Base-by-base conservation (phyloP, 176 grass and related monocot species). In the Ampelocalamus luodianensis region DNA sequence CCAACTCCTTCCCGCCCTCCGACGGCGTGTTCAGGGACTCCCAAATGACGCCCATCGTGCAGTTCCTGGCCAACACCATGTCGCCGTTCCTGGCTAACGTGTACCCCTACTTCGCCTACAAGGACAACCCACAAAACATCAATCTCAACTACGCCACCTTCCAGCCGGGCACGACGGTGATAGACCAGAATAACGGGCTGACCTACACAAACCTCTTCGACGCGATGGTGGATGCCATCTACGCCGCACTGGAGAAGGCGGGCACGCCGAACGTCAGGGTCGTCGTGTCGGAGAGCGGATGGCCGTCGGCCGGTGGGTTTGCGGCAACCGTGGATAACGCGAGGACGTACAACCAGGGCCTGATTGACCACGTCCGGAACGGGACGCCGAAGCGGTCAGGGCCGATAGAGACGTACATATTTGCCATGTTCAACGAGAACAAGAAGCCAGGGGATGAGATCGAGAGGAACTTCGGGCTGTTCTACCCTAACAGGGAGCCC, bases 361-460 rank as follows among this genome's bases (percentile, higher is more conserved):
- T 1, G 72, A 85, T 93, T 5, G 44, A 82, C 20, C 79, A 97
- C 3, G 85, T 86, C 22, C 7, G n/a, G 29, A 53, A 34, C 0
- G 91, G 94, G 27, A 93, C 91, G 16, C 94, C 92, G 10, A 89
- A 78, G 87, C 91, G 65, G 83, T 74, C 69, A 0, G 78, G 86
- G 10, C 1, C 62, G 2, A 39, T 96, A 32, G 89, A 96, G 73
- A 67, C 85, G 10, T 97, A 89, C 76, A 37, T 92, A 23, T 97
- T 93, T 45, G 77, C 78, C 43, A 77, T 96, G 94, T 96, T 96
- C 51, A 91, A 96, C 63, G 91, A 95, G 88, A 68, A 95, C 79
- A 48, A 51, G 44, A 95, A 95, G 78, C 0, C 6, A 0, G 71
- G 78, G 16, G 38, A 83, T 0, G 56, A 68, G 1, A 1, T 38